Conservation (phyloP, 352 stramenopile species). For the Elongisporangium senticosum region DNA sequence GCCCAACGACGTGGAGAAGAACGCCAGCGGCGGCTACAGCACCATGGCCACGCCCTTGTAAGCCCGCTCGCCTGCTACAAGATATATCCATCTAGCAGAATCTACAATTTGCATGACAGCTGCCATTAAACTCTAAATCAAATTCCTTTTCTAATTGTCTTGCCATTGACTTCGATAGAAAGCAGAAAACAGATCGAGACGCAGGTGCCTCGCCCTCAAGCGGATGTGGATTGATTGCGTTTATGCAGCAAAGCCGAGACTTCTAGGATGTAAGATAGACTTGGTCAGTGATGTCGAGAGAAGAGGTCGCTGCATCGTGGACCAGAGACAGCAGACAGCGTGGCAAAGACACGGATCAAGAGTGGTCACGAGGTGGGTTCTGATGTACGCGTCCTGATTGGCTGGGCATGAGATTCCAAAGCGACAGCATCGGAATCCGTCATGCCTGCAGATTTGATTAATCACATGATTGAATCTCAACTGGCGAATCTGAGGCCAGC, state of each 20-base stretch:
- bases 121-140: not conserved
- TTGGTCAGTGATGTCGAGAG: no score
- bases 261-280: no score
- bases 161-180: not conserved
- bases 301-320: not conserved
- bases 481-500: not conserved
- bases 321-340: not conserved
- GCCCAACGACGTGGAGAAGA: constrained; percentile 5
- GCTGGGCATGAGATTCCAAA: not conserved
- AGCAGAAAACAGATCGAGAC: not conserved
- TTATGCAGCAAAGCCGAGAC: no score
- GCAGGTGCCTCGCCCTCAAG: not conserved
- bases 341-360: not conserved
- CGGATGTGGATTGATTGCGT: no score
- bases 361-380: not conserved
- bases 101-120: not conserved
- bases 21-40: constrained; percentile 2
- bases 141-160: not conserved
- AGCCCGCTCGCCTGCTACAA: not conserved
- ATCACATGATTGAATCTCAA: not conserved
- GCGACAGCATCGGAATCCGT: not conserved
- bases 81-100: not conserved
- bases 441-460: not conserved
- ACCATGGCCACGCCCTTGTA: constrained; percentile 3
- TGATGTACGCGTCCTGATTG: not conserved